Evolutionary conservation across 805 yeast species (phyloP).

Genomic region (Teunomyces kruisii): DNA sequence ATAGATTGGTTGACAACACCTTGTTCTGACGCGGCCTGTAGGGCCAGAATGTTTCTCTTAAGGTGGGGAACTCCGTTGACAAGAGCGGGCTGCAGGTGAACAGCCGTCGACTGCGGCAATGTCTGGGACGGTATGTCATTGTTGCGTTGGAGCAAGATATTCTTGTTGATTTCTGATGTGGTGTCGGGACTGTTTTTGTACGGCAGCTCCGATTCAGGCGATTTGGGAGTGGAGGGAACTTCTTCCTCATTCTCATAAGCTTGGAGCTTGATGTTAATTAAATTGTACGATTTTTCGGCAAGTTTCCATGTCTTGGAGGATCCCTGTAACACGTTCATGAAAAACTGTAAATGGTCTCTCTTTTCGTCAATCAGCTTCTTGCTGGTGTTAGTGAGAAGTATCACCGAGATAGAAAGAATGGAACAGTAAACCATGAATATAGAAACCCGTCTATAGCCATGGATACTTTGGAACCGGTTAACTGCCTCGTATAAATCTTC

Average conservation of each 20-base stretch:
- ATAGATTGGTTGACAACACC: constrained; percentile 11
- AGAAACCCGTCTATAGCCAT: constrained; percentile 44
- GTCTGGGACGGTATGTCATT: background rate
- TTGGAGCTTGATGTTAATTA: constrained; percentile 37
- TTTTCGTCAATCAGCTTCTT: constrained; percentile 24
- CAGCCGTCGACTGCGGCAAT: background rate
- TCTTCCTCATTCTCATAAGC: constrained; percentile 11
- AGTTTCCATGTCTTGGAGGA: constrained; percentile 48
- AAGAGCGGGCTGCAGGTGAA: background rate
- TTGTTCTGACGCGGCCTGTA: background rate
- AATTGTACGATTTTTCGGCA: constrained; percentile 44
- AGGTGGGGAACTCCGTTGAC: background rate
- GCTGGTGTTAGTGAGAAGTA: constrained; percentile 33
- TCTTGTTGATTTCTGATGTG: background rate
- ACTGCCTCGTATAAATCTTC: constrained; percentile 43
- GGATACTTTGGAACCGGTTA: constrained; percentile 33
- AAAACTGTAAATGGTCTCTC: constrained; percentile 32
- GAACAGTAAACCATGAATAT: constrained; percentile 49
- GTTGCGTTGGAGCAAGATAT: background rate
- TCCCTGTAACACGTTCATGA: constrained; percentile 40
- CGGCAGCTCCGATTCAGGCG: background rate
- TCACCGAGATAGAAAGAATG: constrained; percentile 45
- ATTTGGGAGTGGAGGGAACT: background rate
- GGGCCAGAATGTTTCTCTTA: background rate
- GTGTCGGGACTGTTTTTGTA: background rate